These are phyloP conservation scores for Cryphonectria parasitica DNA, from an alignment of 2,329 filamentous ascomycete species.

Conservation along the genomic window DNA sequence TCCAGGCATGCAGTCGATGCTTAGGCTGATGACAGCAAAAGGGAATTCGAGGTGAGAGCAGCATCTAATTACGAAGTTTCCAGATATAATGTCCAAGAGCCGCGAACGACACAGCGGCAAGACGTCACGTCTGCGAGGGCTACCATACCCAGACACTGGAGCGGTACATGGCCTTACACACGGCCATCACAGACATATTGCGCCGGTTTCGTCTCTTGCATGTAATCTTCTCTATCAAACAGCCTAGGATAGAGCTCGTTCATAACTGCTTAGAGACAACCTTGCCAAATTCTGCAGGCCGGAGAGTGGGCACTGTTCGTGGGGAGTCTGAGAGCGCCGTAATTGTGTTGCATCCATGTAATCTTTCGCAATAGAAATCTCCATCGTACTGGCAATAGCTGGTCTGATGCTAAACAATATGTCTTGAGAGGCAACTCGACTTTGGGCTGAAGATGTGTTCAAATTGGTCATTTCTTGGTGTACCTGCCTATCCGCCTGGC, in stretches of 20 bases:
- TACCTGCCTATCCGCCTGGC: conserved; percentile 20
- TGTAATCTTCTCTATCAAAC: not conserved
- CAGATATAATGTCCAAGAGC: not conserved
- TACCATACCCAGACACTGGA: not conserved
- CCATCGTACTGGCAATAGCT: not conserved
- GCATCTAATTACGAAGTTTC: not conserved
- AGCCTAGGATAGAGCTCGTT: not conserved
- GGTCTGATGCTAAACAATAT: not conserved
- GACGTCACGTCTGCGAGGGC: not conserved
- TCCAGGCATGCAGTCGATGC: not conserved
- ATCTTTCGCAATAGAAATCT: not conserved
- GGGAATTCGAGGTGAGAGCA: not conserved
- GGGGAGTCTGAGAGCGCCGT: not conserved
- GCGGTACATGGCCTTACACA: not conserved
- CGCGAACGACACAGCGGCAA: not conserved
- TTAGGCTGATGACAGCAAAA: not conserved
- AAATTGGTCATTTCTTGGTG: conserved; percentile 19
- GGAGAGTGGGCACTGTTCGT: not conserved
- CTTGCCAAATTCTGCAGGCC: not conserved
- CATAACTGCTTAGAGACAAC: not conserved
- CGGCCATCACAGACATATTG: not conserved
- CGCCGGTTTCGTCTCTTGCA: not conserved
- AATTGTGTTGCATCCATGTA: not conserved
- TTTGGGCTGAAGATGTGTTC: conserved; percentile 3
- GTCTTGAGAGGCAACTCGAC: not conserved